A percentile compares a stretch with the other conserved stretches of the same genome.
phyloP scores from a whole-genome alignment of 2,329 filamentous ascomycete genomes.

The Aschersonia sp. region DNA sequence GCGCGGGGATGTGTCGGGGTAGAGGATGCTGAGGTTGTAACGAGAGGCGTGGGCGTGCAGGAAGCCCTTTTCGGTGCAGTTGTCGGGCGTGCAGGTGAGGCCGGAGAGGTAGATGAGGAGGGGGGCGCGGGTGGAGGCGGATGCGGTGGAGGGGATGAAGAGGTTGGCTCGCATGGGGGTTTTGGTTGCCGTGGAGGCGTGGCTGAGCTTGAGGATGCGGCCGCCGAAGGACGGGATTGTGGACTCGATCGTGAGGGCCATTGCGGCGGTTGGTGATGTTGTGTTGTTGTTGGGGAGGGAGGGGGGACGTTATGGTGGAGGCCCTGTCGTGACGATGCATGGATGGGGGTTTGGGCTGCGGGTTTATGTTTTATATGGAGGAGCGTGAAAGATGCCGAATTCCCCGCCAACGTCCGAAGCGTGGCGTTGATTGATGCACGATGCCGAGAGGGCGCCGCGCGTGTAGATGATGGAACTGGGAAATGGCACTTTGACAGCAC shows the following conservation, averaged over 20 bases:
- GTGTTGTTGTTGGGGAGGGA: neutral
- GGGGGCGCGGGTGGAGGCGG: conserved; percentile 43
- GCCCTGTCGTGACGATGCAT: too few relatives aligned
- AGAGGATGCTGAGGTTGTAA: conserved; percentile 81
- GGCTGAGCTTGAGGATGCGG: conserved; percentile 85
- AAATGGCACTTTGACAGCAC: too few relatives aligned
- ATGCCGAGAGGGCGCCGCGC: too few relatives aligned
- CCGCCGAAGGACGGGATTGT: conserved; percentile 88
- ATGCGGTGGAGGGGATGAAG: conserved; percentile 67
- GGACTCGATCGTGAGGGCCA: conserved; percentile 81
- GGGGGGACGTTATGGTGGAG: neutral
- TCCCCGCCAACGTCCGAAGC: neutral
- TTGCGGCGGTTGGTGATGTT: conserved; percentile 9
- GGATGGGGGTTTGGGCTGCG: neutral
- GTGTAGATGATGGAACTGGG: too few relatives aligned
- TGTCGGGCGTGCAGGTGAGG: conserved; percentile 87
- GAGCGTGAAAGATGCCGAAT: neutral
- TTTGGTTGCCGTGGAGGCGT: conserved; percentile 62
- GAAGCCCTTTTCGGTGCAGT: conserved; percentile 73
- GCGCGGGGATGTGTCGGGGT: conserved; percentile 87
- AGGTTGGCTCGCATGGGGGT: conserved; percentile 90
- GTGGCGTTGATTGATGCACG: too few relatives aligned
- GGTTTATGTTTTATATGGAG: neutral
- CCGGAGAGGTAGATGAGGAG: conserved; percentile 89
- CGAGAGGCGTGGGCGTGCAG: conserved; percentile 71